Evolutionary conservation across 139 green algal species (phyloP).

Genomic region (Chlorella sp.): DNA sequence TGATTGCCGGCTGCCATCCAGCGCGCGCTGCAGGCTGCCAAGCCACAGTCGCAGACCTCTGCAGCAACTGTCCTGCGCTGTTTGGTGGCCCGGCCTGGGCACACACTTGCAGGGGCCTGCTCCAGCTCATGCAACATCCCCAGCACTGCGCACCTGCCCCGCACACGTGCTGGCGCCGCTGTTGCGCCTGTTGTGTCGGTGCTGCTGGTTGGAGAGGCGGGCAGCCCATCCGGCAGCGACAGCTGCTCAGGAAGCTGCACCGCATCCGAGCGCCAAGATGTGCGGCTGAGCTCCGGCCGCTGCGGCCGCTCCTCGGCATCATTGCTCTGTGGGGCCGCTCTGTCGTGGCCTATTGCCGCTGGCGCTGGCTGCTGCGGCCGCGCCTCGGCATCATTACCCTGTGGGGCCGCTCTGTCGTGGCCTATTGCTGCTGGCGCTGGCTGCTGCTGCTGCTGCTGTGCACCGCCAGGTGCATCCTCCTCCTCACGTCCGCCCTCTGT

Average conservation of each 20-base stretch:
- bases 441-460: neutral
- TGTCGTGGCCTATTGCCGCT: no score
- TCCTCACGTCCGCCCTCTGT: neutral
- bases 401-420: no score
- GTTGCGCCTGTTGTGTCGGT: neutral
- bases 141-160: neutral
- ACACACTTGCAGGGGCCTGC: no score
- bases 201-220: neutral
- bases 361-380: no score
- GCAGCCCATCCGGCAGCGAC: neutral
- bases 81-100: no score
- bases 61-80: no score
- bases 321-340: no score
- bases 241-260: constrained; percentile 26
- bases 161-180: neutral
- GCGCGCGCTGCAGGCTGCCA: neutral
- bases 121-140: neutral
- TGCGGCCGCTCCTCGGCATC: neutral
- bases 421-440: neutral
- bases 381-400: no score
- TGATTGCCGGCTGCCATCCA: neutral
- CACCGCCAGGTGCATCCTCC: neutral
- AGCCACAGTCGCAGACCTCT: no score
- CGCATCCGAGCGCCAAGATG: constrained; percentile 19
- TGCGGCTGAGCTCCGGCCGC: neutral